phyloP scores from a whole-genome alignment of 2,329 filamentous ascomycete genomes.

The Diaporthe sp. region DNA sequence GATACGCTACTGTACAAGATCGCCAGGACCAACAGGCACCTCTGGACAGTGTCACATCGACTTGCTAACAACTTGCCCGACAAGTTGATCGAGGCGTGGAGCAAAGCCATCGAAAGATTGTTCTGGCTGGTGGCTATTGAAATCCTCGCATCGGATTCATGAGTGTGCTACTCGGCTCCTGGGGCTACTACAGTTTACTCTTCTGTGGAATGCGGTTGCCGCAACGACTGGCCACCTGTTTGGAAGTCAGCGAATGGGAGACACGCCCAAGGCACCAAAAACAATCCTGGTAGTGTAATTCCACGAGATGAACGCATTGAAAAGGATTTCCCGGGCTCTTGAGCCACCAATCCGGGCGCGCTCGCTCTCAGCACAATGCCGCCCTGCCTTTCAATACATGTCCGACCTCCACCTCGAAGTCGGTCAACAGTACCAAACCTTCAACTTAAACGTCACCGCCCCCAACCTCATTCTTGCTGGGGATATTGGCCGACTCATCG shows the following conservation, averaged over 20 bases:
- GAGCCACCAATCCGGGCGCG: not conserved
- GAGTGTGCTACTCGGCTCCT: not conserved
- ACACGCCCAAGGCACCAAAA: no score
- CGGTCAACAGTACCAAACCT: slow-evolving; percentile 58
- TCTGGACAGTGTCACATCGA: not conserved
- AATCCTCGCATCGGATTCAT: not conserved
- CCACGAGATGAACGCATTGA: not conserved
- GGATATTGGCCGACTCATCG: slow-evolving; percentile 63
- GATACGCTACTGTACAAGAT: not conserved
- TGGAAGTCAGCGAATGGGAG: not conserved
- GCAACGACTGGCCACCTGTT: not conserved
- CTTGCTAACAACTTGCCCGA: not conserved
- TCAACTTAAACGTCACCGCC: slow-evolving; percentile 55
- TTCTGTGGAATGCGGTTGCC: not conserved
- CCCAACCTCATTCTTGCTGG: slow-evolving; percentile 62
- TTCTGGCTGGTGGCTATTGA: not conserved
- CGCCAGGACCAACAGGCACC: not conserved
- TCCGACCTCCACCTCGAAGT: slow-evolving; percentile 67
- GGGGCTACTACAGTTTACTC: not conserved
- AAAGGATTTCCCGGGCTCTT: not conserved
- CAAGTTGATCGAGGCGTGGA: not conserved
- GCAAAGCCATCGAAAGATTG: not conserved
- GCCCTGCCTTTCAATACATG: slow-evolving; percentile 54
- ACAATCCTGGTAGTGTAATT: no score
- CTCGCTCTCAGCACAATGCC: not conserved